Evolutionary conservation across 352 stramenopile genomes (phyloP), one percentile per base, ranked within the genome.

Genomic region (Phytophthora pistaciae): DNA sequence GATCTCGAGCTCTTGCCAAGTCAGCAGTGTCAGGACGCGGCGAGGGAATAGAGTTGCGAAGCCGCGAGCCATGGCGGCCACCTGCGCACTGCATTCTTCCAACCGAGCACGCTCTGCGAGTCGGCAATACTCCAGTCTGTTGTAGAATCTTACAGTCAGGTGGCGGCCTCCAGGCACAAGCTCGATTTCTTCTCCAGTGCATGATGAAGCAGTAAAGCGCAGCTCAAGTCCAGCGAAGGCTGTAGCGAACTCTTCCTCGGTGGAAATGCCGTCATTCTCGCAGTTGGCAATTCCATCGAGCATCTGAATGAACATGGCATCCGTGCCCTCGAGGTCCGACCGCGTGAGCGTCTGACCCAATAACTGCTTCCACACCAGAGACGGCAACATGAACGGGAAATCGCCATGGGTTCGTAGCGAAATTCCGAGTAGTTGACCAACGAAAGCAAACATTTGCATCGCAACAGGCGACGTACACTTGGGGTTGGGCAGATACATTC

Each of bases 301-400:
- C 81, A 94, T 98, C 50, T 97, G 88, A 33, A 96, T 84, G 49
- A 98, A 87, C 79, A 97, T 96, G 21, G 88, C 86, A 71, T 98
- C 94, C 2, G 93, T 96, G 33, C 71, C 90, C 55, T 98, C 90
- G 9, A 98, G 76, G 73, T 99, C 96, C 13, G 79, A 75, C 14
- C 78, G 77, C 18, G 84, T 85, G 8, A 98, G 77, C 13, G 91
- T 80, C 56, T 98, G 80, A 7, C 84, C 75, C 21, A 98, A 77
- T 27, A 99, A 71, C 49, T 95, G 79, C 77, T 98, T 98, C 96
- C 96, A 99, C 64, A 99, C 94, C 8, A 98, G 77, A 18, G 94
- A 91, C 27, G 94, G 92, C 21, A 99, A 84, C 56, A 94, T 91
- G 48, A 98, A 97, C 10, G 93, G 92, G 20, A 98, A 96, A 58